Percentiles rank a stretch among this genome's conserved stretches.
phyloP scores from a whole-genome alignment of 176 grass and related monocot genomes.

The Typha latifolia region DNA sequence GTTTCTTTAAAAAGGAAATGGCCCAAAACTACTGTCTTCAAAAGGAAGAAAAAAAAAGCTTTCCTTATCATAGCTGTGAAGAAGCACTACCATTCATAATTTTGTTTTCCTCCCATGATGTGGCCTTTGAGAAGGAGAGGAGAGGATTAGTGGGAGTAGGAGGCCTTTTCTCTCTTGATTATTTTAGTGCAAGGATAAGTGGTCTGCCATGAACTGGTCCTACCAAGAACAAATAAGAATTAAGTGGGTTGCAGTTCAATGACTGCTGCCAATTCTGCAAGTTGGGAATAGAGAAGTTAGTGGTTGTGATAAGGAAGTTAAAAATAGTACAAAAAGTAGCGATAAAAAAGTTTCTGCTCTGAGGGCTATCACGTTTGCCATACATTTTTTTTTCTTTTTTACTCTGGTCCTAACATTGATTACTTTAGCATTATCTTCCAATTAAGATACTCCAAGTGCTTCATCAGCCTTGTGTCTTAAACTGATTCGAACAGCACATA shows the following conservation, averaged over 20 bases:
- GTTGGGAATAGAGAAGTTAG: neutral
- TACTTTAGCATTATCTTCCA: constrained; percentile 19
- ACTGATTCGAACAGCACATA: neutral
- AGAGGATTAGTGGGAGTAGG: neutral
- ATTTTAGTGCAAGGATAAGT: neutral
- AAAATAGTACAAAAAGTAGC: neutral
- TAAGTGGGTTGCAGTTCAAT: neutral
- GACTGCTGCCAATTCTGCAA: neutral
- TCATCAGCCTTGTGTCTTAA: neutral
- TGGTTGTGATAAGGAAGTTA: constrained; percentile 11
- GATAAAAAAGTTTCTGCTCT: constrained; percentile 4
- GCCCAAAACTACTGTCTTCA: neutral
- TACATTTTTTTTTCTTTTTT: neutral
- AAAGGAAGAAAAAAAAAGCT: neutral
- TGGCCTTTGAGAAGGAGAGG: neutral
- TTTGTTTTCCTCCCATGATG: neutral
- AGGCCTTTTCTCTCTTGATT: neutral
- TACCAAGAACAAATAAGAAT: neutral
- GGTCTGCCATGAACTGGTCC: neutral
- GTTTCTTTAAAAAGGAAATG: neutral
- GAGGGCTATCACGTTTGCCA: neutral
- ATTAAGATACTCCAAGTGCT: constrained; percentile 19
- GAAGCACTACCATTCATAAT: neutral
- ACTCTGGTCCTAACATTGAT: constrained; percentile 1
- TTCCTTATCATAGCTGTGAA: neutral